phyloP scores from a whole-genome alignment of 768 basidiomycete species.

The Lactarius vividus region DNA sequence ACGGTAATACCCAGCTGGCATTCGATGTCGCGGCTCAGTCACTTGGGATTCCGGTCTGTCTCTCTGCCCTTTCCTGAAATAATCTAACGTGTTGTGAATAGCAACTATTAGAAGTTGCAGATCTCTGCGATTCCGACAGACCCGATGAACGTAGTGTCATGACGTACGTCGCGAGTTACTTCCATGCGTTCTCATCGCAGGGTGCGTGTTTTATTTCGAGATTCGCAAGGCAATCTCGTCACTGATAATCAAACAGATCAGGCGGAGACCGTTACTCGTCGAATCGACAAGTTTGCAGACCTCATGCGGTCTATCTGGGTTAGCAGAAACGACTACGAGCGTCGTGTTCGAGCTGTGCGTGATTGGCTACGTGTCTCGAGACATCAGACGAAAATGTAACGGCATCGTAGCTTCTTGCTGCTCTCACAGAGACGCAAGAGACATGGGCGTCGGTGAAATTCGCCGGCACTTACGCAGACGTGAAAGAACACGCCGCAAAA shows the following conservation, averaged over 20 bases:
- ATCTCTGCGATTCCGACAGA: constrained; percentile 80
- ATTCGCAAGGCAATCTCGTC: background rate
- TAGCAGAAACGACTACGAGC: constrained; percentile 88
- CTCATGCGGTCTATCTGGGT: constrained; percentile 92
- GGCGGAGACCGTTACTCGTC: constrained; percentile 87
- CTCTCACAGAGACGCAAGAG: constrained; percentile 63
- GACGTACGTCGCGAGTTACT: constrained; percentile 97
- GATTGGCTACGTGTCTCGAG: background rate
- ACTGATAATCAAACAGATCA: constrained; percentile 59
- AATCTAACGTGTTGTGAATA: constrained; percentile 33
- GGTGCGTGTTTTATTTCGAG: constrained; percentile 47
- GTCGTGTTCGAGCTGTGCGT: constrained; percentile 69
- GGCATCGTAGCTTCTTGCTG: constrained; percentile 54
- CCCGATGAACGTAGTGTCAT: constrained; percentile 97
- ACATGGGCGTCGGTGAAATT: constrained; percentile 68
- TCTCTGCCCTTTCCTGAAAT: background rate
- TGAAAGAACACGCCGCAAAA: constrained; percentile 67
- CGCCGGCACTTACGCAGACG: constrained; percentile 74
- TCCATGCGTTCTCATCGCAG: constrained; percentile 98
- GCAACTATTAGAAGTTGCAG: constrained; percentile 96
- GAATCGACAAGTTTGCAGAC: constrained; percentile 95
- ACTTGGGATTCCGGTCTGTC: constrained; percentile 78
- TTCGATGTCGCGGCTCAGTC: constrained; percentile 86
- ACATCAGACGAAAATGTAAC: background rate
- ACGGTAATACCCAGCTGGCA: constrained; percentile 82